Evolutionary conservation across 148 eudicot species (phyloP).

Genomic region (Rhododendron vialii): DNA sequence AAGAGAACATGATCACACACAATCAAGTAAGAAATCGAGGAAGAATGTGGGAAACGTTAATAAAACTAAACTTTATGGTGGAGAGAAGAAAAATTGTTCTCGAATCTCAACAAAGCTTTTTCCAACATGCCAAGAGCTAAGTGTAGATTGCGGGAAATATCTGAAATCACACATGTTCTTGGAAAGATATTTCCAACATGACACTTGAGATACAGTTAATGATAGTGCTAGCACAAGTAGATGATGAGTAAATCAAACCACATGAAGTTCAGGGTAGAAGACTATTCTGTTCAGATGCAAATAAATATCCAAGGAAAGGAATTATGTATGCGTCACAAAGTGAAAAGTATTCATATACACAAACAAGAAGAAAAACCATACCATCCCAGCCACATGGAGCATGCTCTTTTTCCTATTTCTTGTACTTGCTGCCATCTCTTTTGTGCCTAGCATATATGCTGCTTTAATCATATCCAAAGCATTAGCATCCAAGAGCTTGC

Average conservation of each 20-base stretch:
- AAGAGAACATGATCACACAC: no score
- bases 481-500: slow-evolving; percentile 77
- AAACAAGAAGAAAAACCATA: slow-evolving; percentile 20
- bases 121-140: not conserved
- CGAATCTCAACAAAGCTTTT: not conserved
- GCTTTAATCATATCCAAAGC: slow-evolving; percentile 91
- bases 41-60: not conserved
- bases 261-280: no score
- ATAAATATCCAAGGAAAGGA: not conserved
- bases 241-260: no score
- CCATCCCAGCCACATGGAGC: slow-evolving; percentile 99
- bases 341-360: not conserved
- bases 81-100: not conserved
- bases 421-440: slow-evolving; percentile 88
- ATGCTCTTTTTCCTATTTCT: slow-evolving; percentile 92
- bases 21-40: not conserved
- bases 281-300: not conserved
- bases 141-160: not conserved
- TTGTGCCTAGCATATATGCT: slow-evolving; percentile 83
- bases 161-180: not conserved
- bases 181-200: not conserved
- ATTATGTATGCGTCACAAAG: not conserved
- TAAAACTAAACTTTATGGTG: not conserved
- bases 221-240: not conserved
- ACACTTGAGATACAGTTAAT: not conserved